Conservation (phyloP, 306 rosid species). For the Casuarina equisetifolia region DNA sequence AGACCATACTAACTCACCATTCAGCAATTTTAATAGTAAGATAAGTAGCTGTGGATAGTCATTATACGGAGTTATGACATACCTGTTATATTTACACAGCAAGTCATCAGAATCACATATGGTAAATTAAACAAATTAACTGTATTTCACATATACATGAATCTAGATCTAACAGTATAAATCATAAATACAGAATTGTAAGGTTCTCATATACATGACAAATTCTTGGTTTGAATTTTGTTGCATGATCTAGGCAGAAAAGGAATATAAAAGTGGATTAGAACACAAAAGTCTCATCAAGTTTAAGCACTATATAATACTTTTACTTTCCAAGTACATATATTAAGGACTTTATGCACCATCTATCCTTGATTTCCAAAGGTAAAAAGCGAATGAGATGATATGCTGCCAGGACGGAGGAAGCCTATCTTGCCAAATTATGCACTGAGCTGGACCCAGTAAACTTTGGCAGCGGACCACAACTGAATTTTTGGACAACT, state of each 20-base stretch:
- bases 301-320: neutral
- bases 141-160: slow-evolving; percentile 19
- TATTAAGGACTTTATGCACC: too few relatives aligned
- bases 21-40: slow-evolving; percentile 81
- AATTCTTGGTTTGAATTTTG: neutral
- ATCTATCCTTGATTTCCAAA: too few relatives aligned
- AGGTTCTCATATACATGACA: neutral
- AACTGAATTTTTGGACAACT: too few relatives aligned
- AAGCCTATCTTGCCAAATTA: too few relatives aligned
- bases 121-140: slow-evolving; percentile 19
- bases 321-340: too few relatives aligned
- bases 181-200: neutral
- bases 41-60: slow-evolving; percentile 89
- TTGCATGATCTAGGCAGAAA: neutral
- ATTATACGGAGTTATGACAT: slow-evolving; percentile 93
- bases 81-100: slow-evolving; percentile 46
- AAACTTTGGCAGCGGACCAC: too few relatives aligned
- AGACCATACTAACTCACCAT: slow-evolving; percentile 97
- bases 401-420: too few relatives aligned
- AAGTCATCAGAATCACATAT: slow-evolving; percentile 2
- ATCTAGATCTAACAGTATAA: neutral
- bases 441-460: too few relatives aligned
- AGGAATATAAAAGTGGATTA: neutral
- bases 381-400: too few relatives aligned
- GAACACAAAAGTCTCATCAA: slow-evolving; percentile 1